A percentile compares a stretch with the other conserved stretches of the same genome.
These are phyloP conservation scores for Xylogone sp. DNA, from an alignment of 2,329 filamentous ascomycete species.

Conservation along the genomic window DNA sequence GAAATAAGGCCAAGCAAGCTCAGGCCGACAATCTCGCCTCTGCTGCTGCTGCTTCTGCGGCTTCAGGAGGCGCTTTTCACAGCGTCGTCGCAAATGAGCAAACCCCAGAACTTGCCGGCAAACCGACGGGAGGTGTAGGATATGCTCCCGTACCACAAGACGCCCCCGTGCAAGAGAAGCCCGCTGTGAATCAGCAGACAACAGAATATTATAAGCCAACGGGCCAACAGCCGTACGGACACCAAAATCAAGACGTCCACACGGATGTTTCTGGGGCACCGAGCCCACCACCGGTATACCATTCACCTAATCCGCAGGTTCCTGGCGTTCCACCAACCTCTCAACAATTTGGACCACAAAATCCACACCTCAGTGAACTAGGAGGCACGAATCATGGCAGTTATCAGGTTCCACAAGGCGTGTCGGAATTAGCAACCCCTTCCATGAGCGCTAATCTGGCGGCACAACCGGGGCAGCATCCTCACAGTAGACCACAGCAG, in stretches of 20 bases:
- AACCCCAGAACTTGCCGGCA: neutral
- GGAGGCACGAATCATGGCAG: neutral
- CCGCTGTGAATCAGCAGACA: neutral
- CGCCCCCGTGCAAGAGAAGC: neutral
- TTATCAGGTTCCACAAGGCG: neutral
- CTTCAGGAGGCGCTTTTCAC: conserved; percentile 7
- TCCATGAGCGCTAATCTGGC: neutral
- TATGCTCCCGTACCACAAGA: neutral
- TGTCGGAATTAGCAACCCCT: neutral
- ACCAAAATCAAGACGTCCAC: neutral
- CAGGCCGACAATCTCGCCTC: conserved; percentile 2
- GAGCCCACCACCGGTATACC: conserved; percentile 1
- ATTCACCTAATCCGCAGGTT: neutral
- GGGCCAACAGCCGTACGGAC: neutral
- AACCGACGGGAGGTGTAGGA: neutral
- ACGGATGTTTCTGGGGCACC: conserved; percentile 11
- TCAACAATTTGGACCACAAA: conserved; percentile 1
- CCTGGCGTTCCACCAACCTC: neutral
- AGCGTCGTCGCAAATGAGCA: conserved; percentile 1
- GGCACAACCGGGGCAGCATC: neutral
- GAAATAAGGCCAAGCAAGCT: conserved; percentile 4
- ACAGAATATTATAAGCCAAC: neutral
- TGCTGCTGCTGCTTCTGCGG: conserved; percentile 6
- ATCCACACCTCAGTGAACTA: neutral
- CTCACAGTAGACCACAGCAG: neutral